Percentiles rank a stretch among this genome's conserved stretches.
phyloP scores from a whole-genome alignment of 2,329 filamentous ascomycete species.

The Fusarium veterinarium region DNA sequence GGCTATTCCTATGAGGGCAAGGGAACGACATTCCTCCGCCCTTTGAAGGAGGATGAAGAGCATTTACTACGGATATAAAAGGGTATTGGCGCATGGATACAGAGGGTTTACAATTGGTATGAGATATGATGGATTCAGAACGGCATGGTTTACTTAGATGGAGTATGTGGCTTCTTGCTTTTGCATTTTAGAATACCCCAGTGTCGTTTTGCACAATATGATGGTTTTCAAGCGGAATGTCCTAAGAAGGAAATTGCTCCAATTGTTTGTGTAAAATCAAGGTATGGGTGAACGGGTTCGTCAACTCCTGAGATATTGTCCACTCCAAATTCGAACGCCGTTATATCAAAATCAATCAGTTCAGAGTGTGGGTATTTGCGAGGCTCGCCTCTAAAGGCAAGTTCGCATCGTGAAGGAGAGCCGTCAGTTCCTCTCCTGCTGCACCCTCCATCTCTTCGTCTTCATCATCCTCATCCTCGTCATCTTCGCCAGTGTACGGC shows the following conservation, averaged over 20 bases:
- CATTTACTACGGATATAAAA: conserved; percentile 11
- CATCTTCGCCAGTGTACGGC: conserved; percentile 42
- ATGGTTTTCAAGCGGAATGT: neutral
- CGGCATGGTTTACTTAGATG: conserved; percentile 30
- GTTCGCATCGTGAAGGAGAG: conserved; percentile 35
- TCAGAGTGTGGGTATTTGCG: neutral
- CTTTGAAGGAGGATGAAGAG: neutral
- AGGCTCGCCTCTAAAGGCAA: conserved; percentile 27
- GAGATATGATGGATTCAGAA: conserved; percentile 21
- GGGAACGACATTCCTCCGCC: neutral
- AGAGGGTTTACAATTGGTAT: conserved; percentile 3
- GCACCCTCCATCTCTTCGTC: conserved; percentile 24
- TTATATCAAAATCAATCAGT: neutral
- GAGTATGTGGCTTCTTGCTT: conserved; percentile 35
- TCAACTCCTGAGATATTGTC: neutral
- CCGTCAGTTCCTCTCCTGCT: conserved; percentile 35
- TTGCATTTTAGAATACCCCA: conserved; percentile 47
- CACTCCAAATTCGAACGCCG: neutral
- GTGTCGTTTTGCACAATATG: conserved; percentile 31
- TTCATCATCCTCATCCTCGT: conserved; percentile 24
- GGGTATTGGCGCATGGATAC: conserved; percentile 16
- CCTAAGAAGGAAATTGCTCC: neutral
- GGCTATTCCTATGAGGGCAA: neutral
- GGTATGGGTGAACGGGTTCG: neutral
- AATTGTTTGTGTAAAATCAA: neutral